Base-by-base conservation (phyloP, 495 filamentous ascomycete species). In the Penicillium canariense region DNA sequence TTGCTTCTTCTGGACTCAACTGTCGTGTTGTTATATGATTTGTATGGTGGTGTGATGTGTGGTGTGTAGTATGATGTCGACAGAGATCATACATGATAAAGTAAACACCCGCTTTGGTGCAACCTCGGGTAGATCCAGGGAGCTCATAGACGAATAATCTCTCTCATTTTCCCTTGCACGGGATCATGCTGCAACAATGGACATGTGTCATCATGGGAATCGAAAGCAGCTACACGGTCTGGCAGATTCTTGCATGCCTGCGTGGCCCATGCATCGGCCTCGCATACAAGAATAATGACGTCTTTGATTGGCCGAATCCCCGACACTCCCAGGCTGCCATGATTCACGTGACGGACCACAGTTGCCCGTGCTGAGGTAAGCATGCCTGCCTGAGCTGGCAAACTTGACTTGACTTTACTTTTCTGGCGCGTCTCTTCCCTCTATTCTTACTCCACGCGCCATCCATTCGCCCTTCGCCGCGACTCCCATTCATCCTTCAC, bases 301-400 rank as follows among this genome's bases (percentile, higher is more conserved):
- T n/a, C n/a, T n/a, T 27, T 28, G 35, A 58, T 34, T 54, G 20
- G 25, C 27, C 23, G 30, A 2, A 30, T 2, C 43, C 27, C 28
- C 25, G 23, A 27, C 28, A 26, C 26, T 50, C n/a, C 58, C 38
- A 64, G 57, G 52, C 50, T 59, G 44, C 55, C 48, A 10, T 48
- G 46, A 7, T 28, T 58, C 61, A 67, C 64, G 64, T 67, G 61
- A 67, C 55, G 58, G 61, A 67, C n/a, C 36, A 55, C 59, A 35
- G 52, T 63, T 22, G n/a, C 42, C 61, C 63, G 39, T 28, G 58
- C 47, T 67, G 56, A 67, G 58, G 54, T 64, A 67, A 62, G 10
- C 55, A 31, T n/a, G 30, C 26, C 45, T 50, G 45, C 56, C 61
- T 59, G 48, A 42, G 53, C 58, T 56, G 57, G 58, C 63, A 62